Base-by-base conservation (phyloP, 805 yeast species). In the Candida pseudofarinosa region DNA sequence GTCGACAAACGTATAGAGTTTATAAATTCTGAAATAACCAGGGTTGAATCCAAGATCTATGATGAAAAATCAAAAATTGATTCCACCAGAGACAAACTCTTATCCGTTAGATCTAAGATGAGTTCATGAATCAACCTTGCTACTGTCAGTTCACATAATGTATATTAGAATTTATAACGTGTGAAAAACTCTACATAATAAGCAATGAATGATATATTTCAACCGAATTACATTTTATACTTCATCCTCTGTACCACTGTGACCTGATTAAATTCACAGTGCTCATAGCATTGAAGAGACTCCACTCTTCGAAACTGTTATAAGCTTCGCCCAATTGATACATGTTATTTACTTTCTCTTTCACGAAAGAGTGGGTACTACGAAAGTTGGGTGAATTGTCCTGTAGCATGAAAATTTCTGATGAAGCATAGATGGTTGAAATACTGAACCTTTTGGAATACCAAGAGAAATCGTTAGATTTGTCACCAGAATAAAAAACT, bases 1-100 rank as follows among this genome's bases (percentile, higher is more conserved):
- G 97, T 93, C 30, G 79, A 74, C 30, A 95, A 91, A 59, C 83
- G 99, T 65, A 73, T 93, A 35, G 97, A 89, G 59, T 95, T 87
- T 55, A 93, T 93, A 38, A 71, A 77, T 48, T 71, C 71, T 33
- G 98, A 93, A 65, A 87, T 93, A 50, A 58, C 58, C 40, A 49
- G 91, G 42, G 89, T 86, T 16, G 98, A 91, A 56, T 70, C 65
- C 26, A 82, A 80, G 56, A 79, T 93, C 45, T 71, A 55, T 14
- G 54, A 55, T 5, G 59, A 63, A 35, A 79, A 59, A 59, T 64
- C 34, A 67, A 71, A 68, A 19, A 62, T 87, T 54, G 91, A 85
- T 49, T 61, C 63, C 14, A 67, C 83, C 38, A 77, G 95, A 62
- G 69, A 69, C 47, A 74, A 76, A 47, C 60, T 81, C 45, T 62